Evolutionary conservation across 176 grass and related monocot species (phyloP), one percentile per base, ranked within the genome.

Genomic region (Cocos nucifera): DNA sequence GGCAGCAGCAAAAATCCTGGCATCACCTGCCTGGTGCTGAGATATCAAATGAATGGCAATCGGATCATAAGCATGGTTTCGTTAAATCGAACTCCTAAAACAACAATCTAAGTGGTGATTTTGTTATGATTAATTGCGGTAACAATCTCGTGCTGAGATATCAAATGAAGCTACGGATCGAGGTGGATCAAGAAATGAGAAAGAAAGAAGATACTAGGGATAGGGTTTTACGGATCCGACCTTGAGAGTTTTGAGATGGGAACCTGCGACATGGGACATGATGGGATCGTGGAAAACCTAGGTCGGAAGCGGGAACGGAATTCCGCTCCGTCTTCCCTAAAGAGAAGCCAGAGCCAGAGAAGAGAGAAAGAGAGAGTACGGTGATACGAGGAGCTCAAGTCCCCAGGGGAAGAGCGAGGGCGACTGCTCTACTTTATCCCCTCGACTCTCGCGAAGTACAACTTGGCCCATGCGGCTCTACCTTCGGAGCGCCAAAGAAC

Each of bases 221-320:
- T 48, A 64, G 53, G 73, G 67, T 67, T 78, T 49, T 25, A 50
- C 44, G 63, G n/a, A 57, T 70, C 81, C 56, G 56, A 97, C 93
- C 87, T 97, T 85, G 78, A 88, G 73, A 57, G 84, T 63, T 6
- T 77, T 64, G 84, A 97, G 76, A 66, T 67, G 69, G 49, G 83
- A 88, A 16, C 73, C 59, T 48, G 79, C 70, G 17, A 26, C 73
- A 28, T 81, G 73, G 76, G 91, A 85, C 93, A 97, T 97, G 80
- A 51, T 53, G 69, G 48, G 19, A 22, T 68, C 55, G 72, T 26
- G 22, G 61, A 59, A 9, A 17, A 50, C 9, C 30, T 35, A 35
- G 5, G 73, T 73, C 60, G 39, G 64, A 77, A 75, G 32, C 72
- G 65, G 73, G 49, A 69, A 59, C 56, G 64, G 35, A 78, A 35